Conservation (phyloP, 2,329 filamentous ascomycete species). For the Sporothrix globosa region DNA sequence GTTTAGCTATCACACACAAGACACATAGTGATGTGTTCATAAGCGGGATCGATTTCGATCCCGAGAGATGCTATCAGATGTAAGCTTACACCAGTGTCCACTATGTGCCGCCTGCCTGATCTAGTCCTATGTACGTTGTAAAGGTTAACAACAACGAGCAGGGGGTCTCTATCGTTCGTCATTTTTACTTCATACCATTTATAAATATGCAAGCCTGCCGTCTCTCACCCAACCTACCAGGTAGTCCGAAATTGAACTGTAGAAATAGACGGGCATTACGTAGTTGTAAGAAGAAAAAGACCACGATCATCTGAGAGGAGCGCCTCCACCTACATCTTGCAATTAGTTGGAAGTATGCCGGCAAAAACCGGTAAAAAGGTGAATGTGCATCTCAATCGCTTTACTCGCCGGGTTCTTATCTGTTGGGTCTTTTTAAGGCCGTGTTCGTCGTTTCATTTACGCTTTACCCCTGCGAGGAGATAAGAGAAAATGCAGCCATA, state of each 20-base stretch:
- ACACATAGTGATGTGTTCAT: conserved; percentile 13
- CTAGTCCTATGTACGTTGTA: not conserved
- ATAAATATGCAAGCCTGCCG: not conserved
- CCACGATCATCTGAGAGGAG: not conserved
- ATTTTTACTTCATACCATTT: not conserved
- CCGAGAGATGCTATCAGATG: not conserved
- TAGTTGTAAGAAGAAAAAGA: conserved; percentile 4
- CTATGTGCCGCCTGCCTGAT: not conserved
- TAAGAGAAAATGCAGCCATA: not conserved
- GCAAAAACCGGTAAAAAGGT: not conserved
- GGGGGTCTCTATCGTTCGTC: not conserved
- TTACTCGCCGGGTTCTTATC: not conserved
- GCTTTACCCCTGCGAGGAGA: not conserved
- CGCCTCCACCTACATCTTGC: not conserved
- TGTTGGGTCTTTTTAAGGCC: not conserved
- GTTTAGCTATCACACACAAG: not conserved
- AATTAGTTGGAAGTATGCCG: not conserved
- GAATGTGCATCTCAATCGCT: not conserved
- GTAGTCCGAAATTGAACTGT: conserved; percentile 7
- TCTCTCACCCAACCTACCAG: conserved; percentile 8
- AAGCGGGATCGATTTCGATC: not conserved
- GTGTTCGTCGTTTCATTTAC: conserved; percentile 10
- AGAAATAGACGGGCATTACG: conserved; percentile 9
- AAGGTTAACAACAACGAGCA: not conserved
- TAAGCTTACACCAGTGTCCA: not conserved